Evolutionary conservation across 257 asterid genomes (phyloP).

Genomic region (Solanum habrochaites): DNA sequence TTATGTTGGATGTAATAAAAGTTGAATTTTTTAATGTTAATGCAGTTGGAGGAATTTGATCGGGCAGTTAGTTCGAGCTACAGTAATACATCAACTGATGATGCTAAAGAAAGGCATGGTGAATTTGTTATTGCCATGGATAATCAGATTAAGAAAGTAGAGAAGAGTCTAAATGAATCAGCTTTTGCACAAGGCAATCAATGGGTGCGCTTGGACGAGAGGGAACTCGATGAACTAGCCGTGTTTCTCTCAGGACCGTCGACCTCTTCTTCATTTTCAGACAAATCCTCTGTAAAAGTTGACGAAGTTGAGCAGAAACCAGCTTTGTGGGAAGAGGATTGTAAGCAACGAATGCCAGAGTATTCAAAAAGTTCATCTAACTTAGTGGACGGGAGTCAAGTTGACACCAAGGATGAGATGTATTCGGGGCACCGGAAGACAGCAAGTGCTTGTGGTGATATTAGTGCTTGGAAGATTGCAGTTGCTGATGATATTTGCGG

Average conservation of each 20-base stretch:
- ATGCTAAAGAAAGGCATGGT: slow-evolving; percentile 66
- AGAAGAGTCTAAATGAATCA: slow-evolving; percentile 40
- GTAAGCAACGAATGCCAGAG: slow-evolving; percentile 15
- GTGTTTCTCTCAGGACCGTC: slow-evolving; percentile 60
- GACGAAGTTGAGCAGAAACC: slow-evolving; percentile 11
- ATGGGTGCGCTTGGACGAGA: slow-evolving; percentile 77
- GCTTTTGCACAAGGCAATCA: slow-evolving; percentile 56
- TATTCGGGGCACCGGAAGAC: slow-evolving; percentile 72
- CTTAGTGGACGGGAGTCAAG: slow-evolving; percentile 35
- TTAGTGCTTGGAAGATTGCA: slow-evolving; percentile 58
- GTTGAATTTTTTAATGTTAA: background rate
- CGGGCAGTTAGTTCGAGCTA: slow-evolving; percentile 74
- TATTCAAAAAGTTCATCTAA: slow-evolving; percentile 44
- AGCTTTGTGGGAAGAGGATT: slow-evolving; percentile 13
- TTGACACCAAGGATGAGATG: slow-evolving; percentile 42
- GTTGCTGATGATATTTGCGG: slow-evolving; percentile 38
- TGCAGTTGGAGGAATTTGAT: slow-evolving; percentile 90
- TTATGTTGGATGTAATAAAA: background rate
- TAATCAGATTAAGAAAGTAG: slow-evolving; percentile 53
- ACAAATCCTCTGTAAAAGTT: slow-evolving; percentile 14
- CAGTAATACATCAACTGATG: slow-evolving; percentile 30
- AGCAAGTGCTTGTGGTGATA: slow-evolving; percentile 88
- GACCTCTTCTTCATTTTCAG: slow-evolving; percentile 2
- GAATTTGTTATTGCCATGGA: slow-evolving; percentile 58
- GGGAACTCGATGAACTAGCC: slow-evolving; percentile 73